Conservation (phyloP, 148 eudicot genomes). For the Nyssa sinensis region DNA sequence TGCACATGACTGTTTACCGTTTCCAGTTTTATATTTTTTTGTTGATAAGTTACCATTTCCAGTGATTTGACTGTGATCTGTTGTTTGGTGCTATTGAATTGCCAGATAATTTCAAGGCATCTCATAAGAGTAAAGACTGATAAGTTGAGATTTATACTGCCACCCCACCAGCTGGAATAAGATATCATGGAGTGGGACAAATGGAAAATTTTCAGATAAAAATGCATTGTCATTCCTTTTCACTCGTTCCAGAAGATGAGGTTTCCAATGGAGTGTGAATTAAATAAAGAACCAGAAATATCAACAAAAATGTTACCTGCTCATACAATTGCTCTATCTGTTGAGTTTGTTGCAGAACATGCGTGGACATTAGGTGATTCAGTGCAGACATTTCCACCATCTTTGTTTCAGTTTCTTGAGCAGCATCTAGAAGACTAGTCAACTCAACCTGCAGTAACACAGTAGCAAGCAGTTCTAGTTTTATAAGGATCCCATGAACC, state of each 20-base stretch:
- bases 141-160: background rate
- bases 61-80: background rate
- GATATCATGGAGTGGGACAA: background rate
- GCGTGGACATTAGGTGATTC: constrained; percentile 95
- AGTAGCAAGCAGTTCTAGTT: background rate
- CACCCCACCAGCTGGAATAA: background rate
- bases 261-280: background rate
- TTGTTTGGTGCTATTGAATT: background rate
- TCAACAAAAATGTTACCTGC: constrained; percentile 43
- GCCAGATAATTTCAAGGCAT: background rate
- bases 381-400: constrained; percentile 98
- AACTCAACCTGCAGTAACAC: background rate
- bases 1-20: background rate
- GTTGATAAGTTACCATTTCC: too few relatives aligned
- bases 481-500: background rate
- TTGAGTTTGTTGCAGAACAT: constrained; percentile 89
- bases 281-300: background rate
- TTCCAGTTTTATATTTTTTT: too few relatives aligned
- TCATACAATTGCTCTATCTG: constrained; percentile 90
- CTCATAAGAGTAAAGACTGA: background rate
- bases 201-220: background rate
- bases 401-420: constrained; percentile 86
- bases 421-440: constrained; percentile 66
- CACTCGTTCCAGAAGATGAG: background rate
- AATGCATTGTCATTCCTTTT: background rate